A percentile compares a stretch with the other conserved stretches of the same genome.
phyloP scores from a whole-genome alignment of 805 yeast genomes.

The Kockiozyma suomiensis region DNA sequence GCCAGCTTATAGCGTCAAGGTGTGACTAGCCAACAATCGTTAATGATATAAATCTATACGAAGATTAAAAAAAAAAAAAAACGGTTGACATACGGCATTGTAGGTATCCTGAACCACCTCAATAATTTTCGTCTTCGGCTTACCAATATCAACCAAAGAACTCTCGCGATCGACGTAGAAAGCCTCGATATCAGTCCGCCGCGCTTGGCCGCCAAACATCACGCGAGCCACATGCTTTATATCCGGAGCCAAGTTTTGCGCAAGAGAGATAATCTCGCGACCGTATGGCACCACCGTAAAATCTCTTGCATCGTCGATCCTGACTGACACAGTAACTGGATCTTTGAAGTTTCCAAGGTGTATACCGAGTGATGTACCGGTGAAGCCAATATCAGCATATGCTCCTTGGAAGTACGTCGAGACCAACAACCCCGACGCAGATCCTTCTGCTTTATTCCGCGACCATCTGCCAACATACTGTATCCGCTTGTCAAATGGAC shows the following conservation, averaged over 20 bases:
- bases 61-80: neutral
- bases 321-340: conserved; percentile 21
- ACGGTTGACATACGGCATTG: conserved; percentile 2
- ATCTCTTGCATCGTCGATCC: conserved; percentile 10
- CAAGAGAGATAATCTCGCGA: conserved; percentile 28
- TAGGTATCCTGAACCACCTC: conserved; percentile 27
- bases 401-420: conserved; percentile 28
- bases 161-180: conserved; percentile 24
- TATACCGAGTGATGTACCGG: conserved; percentile 33
- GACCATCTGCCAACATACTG: conserved; percentile 31
- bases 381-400: conserved; percentile 27
- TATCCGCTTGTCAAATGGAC: conserved; percentile 22
- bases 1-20: conserved; percentile 27
- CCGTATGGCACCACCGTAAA: conserved; percentile 30
- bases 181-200: conserved; percentile 29
- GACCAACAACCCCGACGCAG: conserved; percentile 25
- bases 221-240: conserved; percentile 24
- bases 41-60: neutral
- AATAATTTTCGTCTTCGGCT: conserved; percentile 13
- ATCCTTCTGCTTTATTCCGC: conserved; percentile 28
- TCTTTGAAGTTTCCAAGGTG: conserved; percentile 30
- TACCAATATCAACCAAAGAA: neutral
- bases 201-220: conserved; percentile 16
- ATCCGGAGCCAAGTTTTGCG: conserved; percentile 6
- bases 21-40: conserved; percentile 3